phyloP scores from a whole-genome alignment of 441 rosid species.

The Breynia disticha region DNA sequence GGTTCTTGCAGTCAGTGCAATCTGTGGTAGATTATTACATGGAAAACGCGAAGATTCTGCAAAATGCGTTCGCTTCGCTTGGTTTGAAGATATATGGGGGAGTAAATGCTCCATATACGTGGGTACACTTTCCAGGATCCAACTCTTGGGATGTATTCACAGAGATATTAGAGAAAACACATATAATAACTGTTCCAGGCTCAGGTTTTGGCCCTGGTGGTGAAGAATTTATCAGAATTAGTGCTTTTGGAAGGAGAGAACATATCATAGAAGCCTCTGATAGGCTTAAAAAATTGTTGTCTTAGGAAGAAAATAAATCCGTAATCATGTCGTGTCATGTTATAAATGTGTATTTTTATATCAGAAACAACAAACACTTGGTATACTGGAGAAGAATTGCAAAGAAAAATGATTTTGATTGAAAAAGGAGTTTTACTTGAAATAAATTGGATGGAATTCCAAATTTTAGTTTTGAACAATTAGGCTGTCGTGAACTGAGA shows the following conservation, averaged over 20 bases:
- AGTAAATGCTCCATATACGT: constrained; percentile 53
- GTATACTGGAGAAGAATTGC: too few species aligned
- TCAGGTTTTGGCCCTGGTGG: constrained; percentile 62
- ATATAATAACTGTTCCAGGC: constrained; percentile 55
- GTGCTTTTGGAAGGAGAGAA: constrained; percentile 49
- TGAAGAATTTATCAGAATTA: constrained; percentile 46
- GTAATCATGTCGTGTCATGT: background rate
- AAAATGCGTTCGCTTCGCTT: constrained; percentile 28
- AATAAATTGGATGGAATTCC: too few species aligned
- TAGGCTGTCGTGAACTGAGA: too few species aligned
- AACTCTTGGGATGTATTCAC: constrained; percentile 62
- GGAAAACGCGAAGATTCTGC: constrained; percentile 46
- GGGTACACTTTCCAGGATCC: constrained; percentile 53
- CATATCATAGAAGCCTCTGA: constrained; percentile 44
- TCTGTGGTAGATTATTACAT: constrained; percentile 34
- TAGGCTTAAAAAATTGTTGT: constrained; percentile 31
- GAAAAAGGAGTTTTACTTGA: too few species aligned
- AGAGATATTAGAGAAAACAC: constrained; percentile 51
- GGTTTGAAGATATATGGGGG: constrained; percentile 50
- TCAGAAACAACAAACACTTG: too few species aligned
- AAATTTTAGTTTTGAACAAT: too few species aligned
- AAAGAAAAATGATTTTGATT: too few species aligned
- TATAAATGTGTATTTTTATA: too few species aligned
- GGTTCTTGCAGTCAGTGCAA: constrained; percentile 27
- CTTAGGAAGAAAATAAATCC: background rate